Evolutionary conservation across 371 early-diverging fungal species (phyloP).

Genomic region (Nematocida parisii): DNA sequence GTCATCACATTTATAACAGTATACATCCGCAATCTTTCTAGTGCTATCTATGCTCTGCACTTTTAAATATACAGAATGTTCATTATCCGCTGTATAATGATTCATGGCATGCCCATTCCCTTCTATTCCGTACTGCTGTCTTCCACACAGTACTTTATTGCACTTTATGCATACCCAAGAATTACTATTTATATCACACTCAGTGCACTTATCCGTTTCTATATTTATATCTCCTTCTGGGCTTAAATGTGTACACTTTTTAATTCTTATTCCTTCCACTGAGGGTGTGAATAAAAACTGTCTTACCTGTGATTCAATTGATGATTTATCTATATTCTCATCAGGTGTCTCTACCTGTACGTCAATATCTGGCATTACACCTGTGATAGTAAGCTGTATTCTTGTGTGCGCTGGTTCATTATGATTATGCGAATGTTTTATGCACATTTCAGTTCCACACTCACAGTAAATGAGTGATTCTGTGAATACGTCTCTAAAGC

Average conservation of each 20-base stretch:
- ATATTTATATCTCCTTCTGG: neutral
- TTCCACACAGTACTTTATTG: slow-evolving; percentile 73
- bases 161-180: slow-evolving; percentile 74
- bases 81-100: slow-evolving; percentile 77
- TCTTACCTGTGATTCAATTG: neutral
- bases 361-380: slow-evolving; percentile 1
- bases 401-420: neutral
- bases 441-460: slow-evolving; percentile 30
- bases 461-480: slow-evolving; percentile 15
- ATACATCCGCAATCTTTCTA: slow-evolving; percentile 47
- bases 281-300: neutral
- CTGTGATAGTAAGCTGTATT: slow-evolving; percentile 7
- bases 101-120: slow-evolving; percentile 92
- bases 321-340: neutral
- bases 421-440: slow-evolving; percentile 16
- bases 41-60: slow-evolving; percentile 47
- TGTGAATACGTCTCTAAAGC: slow-evolving; percentile 5
- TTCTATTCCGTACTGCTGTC: slow-evolving; percentile 86
- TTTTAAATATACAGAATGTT: slow-evolving; percentile 76
- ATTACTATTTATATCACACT: slow-evolving; percentile 81
- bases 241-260: slow-evolving; percentile 6
- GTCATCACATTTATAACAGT: slow-evolving; percentile 66
- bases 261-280: neutral
- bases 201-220: slow-evolving; percentile 69
- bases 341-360: slow-evolving; percentile 11